These are phyloP conservation scores for Angophora floribunda DNA, from an alignment of 345 rosid species.

Conservation along the genomic window DNA sequence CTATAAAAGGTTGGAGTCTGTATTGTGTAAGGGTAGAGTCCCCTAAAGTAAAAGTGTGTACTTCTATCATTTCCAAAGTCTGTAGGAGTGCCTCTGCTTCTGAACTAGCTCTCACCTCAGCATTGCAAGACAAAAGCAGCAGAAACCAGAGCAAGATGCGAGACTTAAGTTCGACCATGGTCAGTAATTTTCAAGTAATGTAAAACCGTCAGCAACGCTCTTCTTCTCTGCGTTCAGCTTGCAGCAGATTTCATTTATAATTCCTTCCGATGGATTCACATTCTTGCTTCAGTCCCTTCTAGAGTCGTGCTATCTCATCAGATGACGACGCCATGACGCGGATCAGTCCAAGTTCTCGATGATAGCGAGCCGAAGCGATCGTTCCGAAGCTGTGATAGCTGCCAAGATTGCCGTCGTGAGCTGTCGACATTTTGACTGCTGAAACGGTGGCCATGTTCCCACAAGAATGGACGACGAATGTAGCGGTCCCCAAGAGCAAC, in stretches of 20 bases:
- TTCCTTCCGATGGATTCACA: background rate
- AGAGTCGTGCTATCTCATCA: background rate
- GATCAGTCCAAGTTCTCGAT: background rate
- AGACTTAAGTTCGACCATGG: background rate
- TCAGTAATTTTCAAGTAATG: background rate
- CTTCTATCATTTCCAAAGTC: too few relatives aligned
- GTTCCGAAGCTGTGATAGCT: background rate
- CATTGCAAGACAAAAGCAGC: background rate
- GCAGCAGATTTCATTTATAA: background rate
- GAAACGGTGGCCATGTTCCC: background rate
- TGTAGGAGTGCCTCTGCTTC: background rate
- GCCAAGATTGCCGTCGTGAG: background rate
- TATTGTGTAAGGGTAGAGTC: too few relatives aligned
- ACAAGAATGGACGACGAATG: background rate
- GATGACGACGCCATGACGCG: background rate
- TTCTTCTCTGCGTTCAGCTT: background rate
- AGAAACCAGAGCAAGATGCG: background rate
- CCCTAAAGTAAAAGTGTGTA: too few relatives aligned
- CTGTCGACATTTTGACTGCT: background rate
- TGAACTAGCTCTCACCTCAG: background rate
- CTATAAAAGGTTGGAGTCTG: too few relatives aligned
- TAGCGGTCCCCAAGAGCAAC: background rate
- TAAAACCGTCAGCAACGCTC: background rate
- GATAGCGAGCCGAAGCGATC: background rate
- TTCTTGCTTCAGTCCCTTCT: background rate